phyloP scores from a whole-genome alignment of 805 yeast species.

The Tetrapisispora iriomotensis region DNA sequence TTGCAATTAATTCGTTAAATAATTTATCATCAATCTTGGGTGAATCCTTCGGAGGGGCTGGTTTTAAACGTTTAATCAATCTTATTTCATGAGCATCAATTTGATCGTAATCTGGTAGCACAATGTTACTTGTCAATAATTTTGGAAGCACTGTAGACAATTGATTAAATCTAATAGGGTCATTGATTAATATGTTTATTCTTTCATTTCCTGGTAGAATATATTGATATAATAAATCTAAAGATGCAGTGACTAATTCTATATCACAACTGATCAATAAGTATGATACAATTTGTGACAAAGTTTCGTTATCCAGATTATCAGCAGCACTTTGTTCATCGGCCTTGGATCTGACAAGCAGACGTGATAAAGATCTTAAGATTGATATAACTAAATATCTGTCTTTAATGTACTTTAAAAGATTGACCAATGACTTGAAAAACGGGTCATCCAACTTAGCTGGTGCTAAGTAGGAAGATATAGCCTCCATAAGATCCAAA shows the following conservation, averaged over 20 bases:
- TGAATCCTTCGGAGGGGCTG: constrained; percentile 53
- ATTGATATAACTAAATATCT: constrained; percentile 59
- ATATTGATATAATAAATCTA: constrained; percentile 78
- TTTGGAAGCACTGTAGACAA: constrained; percentile 54
- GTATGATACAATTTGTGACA: constrained; percentile 48
- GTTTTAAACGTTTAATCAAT: constrained; percentile 49
- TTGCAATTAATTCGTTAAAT: constrained; percentile 46
- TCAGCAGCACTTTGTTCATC: constrained; percentile 42
- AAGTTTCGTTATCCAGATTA: constrained; percentile 35
- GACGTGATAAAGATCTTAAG: constrained; percentile 68
- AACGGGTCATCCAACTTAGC: constrained; percentile 55
- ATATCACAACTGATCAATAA: constrained; percentile 48
- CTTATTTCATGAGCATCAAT: constrained; percentile 21
- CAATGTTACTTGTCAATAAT: constrained; percentile 42
- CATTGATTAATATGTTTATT: constrained; percentile 40
- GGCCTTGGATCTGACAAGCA: constrained; percentile 50
- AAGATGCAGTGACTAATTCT: constrained; percentile 60
- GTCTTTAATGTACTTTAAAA: constrained; percentile 49
- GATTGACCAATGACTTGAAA: constrained; percentile 44
- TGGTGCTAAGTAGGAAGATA: constrained; percentile 74
- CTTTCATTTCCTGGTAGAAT: constrained; percentile 53
- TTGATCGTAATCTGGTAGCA: constrained; percentile 28
- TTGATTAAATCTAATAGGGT: constrained; percentile 40
- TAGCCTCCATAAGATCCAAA: constrained; percentile 74
- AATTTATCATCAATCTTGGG: constrained; percentile 51